phyloP scores from a whole-genome alignment of 345 rosid species.

The Populus davidiana region DNA sequence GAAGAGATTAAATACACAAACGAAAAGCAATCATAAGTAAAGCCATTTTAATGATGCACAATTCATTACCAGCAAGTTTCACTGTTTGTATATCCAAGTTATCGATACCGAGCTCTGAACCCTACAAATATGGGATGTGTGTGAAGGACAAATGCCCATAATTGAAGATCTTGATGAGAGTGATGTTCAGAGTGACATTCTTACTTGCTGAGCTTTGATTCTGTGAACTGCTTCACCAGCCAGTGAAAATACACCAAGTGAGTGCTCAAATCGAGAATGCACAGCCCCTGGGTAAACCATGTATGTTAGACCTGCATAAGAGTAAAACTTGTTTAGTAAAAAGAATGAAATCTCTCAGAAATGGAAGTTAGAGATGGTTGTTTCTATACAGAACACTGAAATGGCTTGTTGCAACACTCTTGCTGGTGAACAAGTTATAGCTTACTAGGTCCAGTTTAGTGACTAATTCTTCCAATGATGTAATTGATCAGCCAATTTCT shows the following conservation, averaged over 20 bases:
- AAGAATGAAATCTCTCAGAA: background rate
- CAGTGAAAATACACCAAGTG: slow-evolving; percentile 28
- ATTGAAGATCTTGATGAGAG: background rate
- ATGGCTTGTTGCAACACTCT: background rate
- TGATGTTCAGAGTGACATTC: slow-evolving; percentile 8
- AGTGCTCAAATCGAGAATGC: slow-evolving; percentile 37
- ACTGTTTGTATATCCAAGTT: slow-evolving; percentile 21
- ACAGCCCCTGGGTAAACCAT: slow-evolving; percentile 37
- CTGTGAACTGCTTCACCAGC: slow-evolving; percentile 26
- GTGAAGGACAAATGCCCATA: background rate
- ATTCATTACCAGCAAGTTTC: slow-evolving; percentile 31
- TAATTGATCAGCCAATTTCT: no score
- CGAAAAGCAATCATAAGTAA: background rate
- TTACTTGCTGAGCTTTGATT: slow-evolving; percentile 24
- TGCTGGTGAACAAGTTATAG: background rate
- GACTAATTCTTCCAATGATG: no score
- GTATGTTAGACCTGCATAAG: slow-evolving; percentile 26
- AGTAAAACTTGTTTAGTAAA: background rate
- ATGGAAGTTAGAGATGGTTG: background rate
- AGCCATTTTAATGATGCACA: background rate
- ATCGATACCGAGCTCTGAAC: slow-evolving; percentile 20
- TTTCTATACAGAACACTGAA: background rate
- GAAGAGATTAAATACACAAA: background rate
- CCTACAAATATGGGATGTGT: slow-evolving; percentile 7
- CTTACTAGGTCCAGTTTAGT: background rate